A percentile compares a stretch with the other conserved stretches of the same genome.
These are phyloP conservation scores for Coprinopsis sp. DNA, from an alignment of 768 basidiomycete genomes.

Conservation along the genomic window DNA sequence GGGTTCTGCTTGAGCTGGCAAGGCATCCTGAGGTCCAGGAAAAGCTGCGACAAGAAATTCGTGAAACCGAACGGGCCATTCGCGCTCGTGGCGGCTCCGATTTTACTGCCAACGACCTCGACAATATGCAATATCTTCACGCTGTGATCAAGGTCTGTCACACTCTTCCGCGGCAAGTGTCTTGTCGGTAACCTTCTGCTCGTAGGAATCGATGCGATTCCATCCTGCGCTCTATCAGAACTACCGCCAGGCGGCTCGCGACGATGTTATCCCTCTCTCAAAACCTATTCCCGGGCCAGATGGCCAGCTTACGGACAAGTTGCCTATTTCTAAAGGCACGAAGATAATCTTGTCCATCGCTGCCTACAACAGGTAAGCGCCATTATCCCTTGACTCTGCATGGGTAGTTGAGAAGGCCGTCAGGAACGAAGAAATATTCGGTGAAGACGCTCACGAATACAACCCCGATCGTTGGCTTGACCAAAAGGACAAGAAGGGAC, in stretches of 20 bases:
- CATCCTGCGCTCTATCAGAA: constrained; percentile 35
- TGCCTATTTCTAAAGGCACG: constrained; percentile 48
- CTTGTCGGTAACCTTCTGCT: not conserved
- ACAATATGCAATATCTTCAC: constrained; percentile 44
- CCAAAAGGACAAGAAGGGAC: constrained; percentile 34
- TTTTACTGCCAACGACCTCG: constrained; percentile 41
- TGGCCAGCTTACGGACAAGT: constrained; percentile 40
- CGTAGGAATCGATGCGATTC: constrained; percentile 44
- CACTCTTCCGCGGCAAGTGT: not conserved
- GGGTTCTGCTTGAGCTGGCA: constrained; percentile 61
- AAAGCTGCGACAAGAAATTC: constrained; percentile 57
- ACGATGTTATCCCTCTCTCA: constrained; percentile 57
- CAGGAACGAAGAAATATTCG: constrained; percentile 42
- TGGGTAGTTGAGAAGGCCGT: not conserved
- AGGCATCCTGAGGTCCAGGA: constrained; percentile 54
- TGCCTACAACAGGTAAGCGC: constrained; percentile 47
- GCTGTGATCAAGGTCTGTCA: constrained; percentile 41
- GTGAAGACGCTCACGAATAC: constrained; percentile 42
- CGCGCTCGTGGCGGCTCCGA: constrained; percentile 32
- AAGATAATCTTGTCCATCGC: constrained; percentile 46
- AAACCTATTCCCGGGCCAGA: constrained; percentile 42
- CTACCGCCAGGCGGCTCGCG: constrained; percentile 37
- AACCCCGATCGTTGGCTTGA: constrained; percentile 47
- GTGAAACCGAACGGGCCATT: constrained; percentile 31
- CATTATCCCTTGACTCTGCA: not conserved